Conservation (phyloP, 441 rosid genomes). For the Pelargonium myrrhifolium region DNA sequence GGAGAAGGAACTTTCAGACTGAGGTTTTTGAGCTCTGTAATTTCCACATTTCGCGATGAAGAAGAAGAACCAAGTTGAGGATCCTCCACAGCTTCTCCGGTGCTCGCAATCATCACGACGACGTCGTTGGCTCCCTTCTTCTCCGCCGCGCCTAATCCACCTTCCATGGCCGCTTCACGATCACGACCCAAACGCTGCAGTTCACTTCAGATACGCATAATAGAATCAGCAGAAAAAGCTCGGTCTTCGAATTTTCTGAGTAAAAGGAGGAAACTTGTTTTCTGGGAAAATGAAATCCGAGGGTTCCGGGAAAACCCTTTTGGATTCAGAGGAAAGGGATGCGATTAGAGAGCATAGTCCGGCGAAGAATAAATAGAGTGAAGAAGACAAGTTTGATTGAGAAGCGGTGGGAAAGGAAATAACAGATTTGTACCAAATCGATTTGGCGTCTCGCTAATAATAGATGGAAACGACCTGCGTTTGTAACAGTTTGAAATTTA, state of each 20-base stretch:
- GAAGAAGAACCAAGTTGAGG: neutral
- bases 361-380: no score
- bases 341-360: neutral
- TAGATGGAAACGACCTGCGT: neutral
- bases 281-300: neutral
- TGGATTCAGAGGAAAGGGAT: neutral
- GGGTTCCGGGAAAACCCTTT: neutral
- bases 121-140: neutral
- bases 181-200: no score
- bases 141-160: neutral
- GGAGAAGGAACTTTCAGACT: constrained; percentile 25
- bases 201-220: neutral
- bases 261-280: neutral
- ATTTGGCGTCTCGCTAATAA: neutral
- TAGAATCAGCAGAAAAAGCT: neutral
- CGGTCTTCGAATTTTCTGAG: neutral
- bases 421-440: neutral
- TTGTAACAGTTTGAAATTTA: no score
- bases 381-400: neutral
- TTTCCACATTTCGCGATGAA: neutral
- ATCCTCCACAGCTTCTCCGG: neutral
- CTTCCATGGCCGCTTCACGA: neutral
- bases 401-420: neutral
- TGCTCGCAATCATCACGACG: neutral
- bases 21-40: neutral